Base-by-base conservation (phyloP, 257 asterid genomes). In the Solanum sitiens region DNA sequence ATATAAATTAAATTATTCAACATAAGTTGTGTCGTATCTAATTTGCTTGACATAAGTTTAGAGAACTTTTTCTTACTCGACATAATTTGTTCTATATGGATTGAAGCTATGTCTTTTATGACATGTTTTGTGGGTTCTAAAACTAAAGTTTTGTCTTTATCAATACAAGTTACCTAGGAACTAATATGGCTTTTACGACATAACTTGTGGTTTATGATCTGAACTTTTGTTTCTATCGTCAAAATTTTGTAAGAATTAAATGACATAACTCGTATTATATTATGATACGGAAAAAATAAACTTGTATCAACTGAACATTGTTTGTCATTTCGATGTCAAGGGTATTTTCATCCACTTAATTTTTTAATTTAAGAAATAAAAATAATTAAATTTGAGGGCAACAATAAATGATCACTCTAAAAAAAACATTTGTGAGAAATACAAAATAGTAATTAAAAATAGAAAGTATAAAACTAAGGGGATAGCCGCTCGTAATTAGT, bases 11-110 rank as follows among this genome's bases (percentile, higher is more conserved):
- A 63, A n/a, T 63, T 63, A 63, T n/a, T 63, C 0, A 1, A 25
- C 6, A 0, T 0, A 10, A 63, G 1, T 11, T n/a, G 2, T 63
- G 16, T 63, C 4, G 3, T 63, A 63, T 0, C 3, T 63, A 63
- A 63, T 63, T 63, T 0, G 15, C 0, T 63, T 63, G 32, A 8
- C 3, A 63, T n/a, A n/a, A n/a, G 7, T 63, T 61, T n/a, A 63
- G 32, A n/a, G 16, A 10, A 11, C 13, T 63, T 63, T 63, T 63
- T 10, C 32, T 63, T 63, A 3, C 71, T 63, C 3, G 7, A 2
- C 72, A 5, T 0, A n/a, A 63, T 37, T 5, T 37, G 0, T 63
- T 63, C 0, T 2, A 3, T 0, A 63, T 37, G 32, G 32, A 63
- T 11, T n/a, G 32, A 63, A 65, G 71, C 2, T 4, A 11, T 0